Percentiles rank a stretch among this genome's conserved stretches.
Evolutionary conservation across 2,329 filamentous ascomycete genomes (phyloP).

Genomic region (Malbranchea cinnamomea): DNA sequence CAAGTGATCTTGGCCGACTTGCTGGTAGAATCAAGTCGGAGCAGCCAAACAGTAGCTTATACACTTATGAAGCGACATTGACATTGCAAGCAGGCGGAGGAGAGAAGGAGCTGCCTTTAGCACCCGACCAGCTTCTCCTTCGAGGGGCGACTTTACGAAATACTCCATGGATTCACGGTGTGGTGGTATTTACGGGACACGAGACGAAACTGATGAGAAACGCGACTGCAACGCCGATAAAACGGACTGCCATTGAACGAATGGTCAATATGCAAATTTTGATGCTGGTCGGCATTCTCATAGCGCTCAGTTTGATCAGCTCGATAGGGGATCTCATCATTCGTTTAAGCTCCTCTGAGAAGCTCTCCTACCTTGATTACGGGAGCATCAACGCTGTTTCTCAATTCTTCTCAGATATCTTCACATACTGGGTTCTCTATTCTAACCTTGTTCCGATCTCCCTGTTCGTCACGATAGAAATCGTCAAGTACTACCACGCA

Average conservation of each 20-base stretch:
- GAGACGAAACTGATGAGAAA: slow-evolving; percentile 99
- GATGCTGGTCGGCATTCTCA: slow-evolving; percentile 69
- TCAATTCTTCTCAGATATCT: slow-evolving; percentile 84
- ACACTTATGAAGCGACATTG: slow-evolving; percentile 93
- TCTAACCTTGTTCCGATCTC: slow-evolving; percentile 94
- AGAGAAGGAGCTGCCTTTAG: slow-evolving; percentile 80
- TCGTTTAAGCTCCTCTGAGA: slow-evolving; percentile 45
- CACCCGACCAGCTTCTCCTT: slow-evolving; percentile 80
- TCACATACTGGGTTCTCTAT: slow-evolving; percentile 97
- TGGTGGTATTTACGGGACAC: slow-evolving; percentile 94
- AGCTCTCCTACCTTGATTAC: slow-evolving; percentile 60
- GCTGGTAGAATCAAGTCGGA: slow-evolving; percentile 82
- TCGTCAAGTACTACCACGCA: slow-evolving; percentile 97
- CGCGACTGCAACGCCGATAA: slow-evolving; percentile 91
- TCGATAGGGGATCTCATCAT: slow-evolving; percentile 81
- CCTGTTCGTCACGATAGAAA: slow-evolving; percentile 90
- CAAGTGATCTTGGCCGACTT: slow-evolving; percentile 69
- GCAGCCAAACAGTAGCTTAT: slow-evolving; percentile 94
- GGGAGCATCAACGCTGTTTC: slow-evolving; percentile 49
- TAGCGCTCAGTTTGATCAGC: slow-evolving; percentile 73
- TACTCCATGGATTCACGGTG: slow-evolving; percentile 90
- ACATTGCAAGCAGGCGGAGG: slow-evolving; percentile 82
- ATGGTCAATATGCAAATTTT: slow-evolving; percentile 90
- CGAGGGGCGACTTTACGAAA: slow-evolving; percentile 89
- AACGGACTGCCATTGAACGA: slow-evolving; percentile 87